Evolutionary conservation across 2,329 filamentous ascomycete species (phyloP).

Genomic region (Colletotrichum sp.): DNA sequence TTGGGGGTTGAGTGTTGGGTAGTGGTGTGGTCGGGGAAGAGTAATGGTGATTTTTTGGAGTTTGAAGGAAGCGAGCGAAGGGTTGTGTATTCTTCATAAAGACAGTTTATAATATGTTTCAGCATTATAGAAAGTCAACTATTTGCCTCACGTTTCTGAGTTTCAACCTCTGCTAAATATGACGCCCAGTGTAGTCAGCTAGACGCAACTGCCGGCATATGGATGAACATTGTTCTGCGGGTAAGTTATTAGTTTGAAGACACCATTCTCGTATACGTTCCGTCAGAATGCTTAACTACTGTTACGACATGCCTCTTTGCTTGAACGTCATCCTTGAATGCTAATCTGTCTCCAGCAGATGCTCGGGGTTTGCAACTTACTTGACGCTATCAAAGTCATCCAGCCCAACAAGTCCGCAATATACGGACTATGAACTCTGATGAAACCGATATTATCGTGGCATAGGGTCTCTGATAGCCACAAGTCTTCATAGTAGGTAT

Average conservation of each 20-base stretch:
- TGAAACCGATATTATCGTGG: accelerated
- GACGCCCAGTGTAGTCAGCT: background rate
- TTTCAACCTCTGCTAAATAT: background rate
- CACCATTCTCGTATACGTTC: accelerated
- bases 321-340: background rate
- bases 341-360: accelerated
- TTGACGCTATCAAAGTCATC: background rate
- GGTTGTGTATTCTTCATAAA: background rate
- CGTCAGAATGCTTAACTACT: background rate
- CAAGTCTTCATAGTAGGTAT: accelerated
- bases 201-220: background rate
- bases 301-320: background rate
- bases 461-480: background rate
- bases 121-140: background rate
- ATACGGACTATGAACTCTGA: background rate
- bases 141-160: background rate
- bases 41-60: background rate
- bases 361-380: background rate
- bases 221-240: background rate
- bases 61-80: background rate
- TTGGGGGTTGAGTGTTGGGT: background rate
- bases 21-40: background rate
- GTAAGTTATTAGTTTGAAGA: background rate
- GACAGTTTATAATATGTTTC: background rate
- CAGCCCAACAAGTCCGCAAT: background rate